phyloP scores from a whole-genome alignment of 1,284 basidiomycete species.

The Cronartium quercuum region DNA sequence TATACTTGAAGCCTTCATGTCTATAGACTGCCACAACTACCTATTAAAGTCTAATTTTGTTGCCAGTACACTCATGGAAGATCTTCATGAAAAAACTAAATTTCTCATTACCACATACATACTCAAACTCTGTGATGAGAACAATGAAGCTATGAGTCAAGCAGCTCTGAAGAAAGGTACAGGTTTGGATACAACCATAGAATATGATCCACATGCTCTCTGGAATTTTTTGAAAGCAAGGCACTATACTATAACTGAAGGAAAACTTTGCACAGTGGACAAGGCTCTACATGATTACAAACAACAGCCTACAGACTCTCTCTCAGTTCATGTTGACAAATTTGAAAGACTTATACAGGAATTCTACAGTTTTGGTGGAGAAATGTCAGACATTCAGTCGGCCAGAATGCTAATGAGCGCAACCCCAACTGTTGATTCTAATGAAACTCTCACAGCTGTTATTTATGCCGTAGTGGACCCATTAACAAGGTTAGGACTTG shows the following conservation, averaged over 20 bases:
- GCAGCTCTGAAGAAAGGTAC: no score
- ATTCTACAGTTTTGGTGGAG: not conserved
- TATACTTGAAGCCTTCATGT: no score
- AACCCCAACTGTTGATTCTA: not conserved
- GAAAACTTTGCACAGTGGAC: not conserved
- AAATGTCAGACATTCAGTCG: not conserved
- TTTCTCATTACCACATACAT: no score
- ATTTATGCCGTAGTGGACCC: not conserved
- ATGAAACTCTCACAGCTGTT: not conserved
- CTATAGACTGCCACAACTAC: no score
- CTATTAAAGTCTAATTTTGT: no score
- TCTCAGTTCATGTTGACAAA: not conserved
- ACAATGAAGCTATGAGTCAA: no score
- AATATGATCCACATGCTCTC: not conserved
- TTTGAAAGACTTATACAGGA: not conserved
- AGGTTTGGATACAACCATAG: no score
- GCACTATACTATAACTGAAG: not conserved
- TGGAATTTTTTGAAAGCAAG: not conserved
- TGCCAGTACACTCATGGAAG: no score
- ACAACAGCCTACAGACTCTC: not conserved
- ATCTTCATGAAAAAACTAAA: no score
- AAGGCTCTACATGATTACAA: not conserved
- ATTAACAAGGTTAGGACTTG: not conserved
- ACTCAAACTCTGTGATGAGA: no score
- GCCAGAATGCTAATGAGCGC: not conserved